Conservation (phyloP, 805 yeast genomes). For the Sugiyamaella valdiviana region DNA sequence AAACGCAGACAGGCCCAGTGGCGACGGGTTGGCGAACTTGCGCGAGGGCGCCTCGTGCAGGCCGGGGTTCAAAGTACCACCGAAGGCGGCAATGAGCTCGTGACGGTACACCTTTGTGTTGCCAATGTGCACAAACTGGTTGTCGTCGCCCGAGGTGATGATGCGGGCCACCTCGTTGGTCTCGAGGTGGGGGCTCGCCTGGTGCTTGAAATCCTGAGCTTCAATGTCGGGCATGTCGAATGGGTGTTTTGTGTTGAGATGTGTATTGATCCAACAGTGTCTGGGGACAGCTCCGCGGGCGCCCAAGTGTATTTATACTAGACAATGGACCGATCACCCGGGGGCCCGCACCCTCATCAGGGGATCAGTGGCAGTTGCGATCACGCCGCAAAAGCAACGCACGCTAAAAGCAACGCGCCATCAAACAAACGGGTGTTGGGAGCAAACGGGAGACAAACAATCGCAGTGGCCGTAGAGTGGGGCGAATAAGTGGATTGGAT, state of each 20-base stretch:
- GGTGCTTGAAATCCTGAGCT: not conserved
- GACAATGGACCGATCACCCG: too few relatives aligned
- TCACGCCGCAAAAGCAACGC: too few relatives aligned
- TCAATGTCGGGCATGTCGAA: constrained; percentile 6
- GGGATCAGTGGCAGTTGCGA: too few relatives aligned
- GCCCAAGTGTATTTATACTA: not conserved
- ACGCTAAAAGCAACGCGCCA: too few relatives aligned
- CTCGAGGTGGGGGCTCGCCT: not conserved
- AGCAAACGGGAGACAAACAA: too few relatives aligned
- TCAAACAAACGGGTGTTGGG: too few relatives aligned
- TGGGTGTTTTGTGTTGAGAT: not conserved
- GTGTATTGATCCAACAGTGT: not conserved
- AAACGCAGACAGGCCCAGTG: constrained; percentile 56
- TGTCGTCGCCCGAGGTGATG: constrained; percentile 17
- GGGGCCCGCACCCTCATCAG: too few relatives aligned
- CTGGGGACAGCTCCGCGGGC: not conserved
- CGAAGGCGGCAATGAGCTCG: constrained; percentile 39
- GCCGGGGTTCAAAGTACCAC: constrained; percentile 80
- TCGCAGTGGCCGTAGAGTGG: too few relatives aligned
- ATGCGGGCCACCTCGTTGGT: constrained; percentile 10
- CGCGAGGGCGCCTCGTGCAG: constrained; percentile 49
- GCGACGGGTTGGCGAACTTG: constrained; percentile 60
- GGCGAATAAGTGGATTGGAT: too few relatives aligned
- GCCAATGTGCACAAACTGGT: constrained; percentile 63
- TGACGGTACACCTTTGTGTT: constrained; percentile 56